A percentile compares a stretch with the other conserved stretches of the same genome.
phyloP scores from a whole-genome alignment of 202 grass and related monocot species.

The Elaeis oleifera region DNA sequence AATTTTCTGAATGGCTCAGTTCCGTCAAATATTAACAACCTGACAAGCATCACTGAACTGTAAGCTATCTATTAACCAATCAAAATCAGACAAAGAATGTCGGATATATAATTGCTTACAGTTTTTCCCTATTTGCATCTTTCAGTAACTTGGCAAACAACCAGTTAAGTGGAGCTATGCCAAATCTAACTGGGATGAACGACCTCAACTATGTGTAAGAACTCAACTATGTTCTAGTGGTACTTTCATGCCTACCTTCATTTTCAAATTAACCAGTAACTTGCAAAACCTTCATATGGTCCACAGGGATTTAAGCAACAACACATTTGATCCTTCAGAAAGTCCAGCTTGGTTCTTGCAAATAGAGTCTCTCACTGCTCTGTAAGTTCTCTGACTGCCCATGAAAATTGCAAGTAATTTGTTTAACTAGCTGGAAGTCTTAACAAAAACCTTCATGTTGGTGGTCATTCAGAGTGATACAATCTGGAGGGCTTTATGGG shows the following conservation, averaged over 20 bases:
- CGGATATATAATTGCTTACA: not conserved
- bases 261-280: no score
- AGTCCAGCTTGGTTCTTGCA: constrained; percentile 69
- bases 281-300: constrained; percentile 5
- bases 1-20: constrained; percentile 56
- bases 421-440: not conserved
- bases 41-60: constrained; percentile 59
- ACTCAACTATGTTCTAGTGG: not conserved
- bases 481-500: constrained; percentile 66
- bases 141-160: constrained; percentile 94
- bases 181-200: constrained; percentile 62
- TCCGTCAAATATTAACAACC: constrained; percentile 65
- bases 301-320: constrained; percentile 89
- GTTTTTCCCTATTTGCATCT: constrained; percentile 9
- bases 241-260: not conserved
- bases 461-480: constrained; percentile 53
- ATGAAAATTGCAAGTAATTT: not conserved
- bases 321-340: constrained; percentile 62
- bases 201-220: constrained; percentile 77
- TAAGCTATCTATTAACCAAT: constrained; percentile 31
- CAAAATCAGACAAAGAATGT: no score
- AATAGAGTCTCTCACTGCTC: constrained; percentile 46
- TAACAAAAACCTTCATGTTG: not conserved
- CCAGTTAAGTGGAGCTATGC: constrained; percentile 53
- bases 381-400: constrained; percentile 41